These are phyloP conservation scores for Strigomonas culicis DNA, from an alignment of 208 protist species.

Conservation along the genomic window DNA sequence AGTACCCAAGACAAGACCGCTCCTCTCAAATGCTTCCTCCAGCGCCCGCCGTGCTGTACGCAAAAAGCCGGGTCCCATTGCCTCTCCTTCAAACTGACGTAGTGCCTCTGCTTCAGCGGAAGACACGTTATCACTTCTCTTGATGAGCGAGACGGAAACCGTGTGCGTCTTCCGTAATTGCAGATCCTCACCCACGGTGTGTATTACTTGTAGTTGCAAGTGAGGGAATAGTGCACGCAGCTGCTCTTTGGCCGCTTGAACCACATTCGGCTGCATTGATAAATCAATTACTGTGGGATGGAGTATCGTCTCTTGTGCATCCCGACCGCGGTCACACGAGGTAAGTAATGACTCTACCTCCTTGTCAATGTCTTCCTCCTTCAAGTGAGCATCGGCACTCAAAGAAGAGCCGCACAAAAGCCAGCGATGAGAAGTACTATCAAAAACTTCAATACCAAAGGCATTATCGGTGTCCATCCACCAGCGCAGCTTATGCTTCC, in stretches of 20 bases:
- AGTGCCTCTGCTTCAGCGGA: slow-evolving; percentile 27
- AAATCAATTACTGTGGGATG: slow-evolving; percentile 20
- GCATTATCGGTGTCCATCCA: too few relatives aligned
- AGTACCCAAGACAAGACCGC: too few relatives aligned
- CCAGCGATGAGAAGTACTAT: too few relatives aligned
- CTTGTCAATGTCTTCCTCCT: too few relatives aligned
- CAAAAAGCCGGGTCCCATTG: slow-evolving; percentile 28
- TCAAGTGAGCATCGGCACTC: too few relatives aligned
- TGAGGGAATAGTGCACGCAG: slow-evolving; percentile 31
- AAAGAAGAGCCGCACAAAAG: too few relatives aligned
- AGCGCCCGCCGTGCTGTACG: slow-evolving; percentile 13
- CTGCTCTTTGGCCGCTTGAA: not conserved
- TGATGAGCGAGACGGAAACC: slow-evolving; percentile 35
- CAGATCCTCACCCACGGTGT: slow-evolving; percentile 61
- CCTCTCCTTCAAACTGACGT: slow-evolving; percentile 49
- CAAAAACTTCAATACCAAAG: too few relatives aligned
- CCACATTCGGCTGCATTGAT: not conserved
- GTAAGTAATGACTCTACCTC: too few relatives aligned
- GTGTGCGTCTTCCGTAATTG: slow-evolving; percentile 57
- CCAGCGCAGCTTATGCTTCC: too few relatives aligned
- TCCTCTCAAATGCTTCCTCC: not conserved
- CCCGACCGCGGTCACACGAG: too few relatives aligned
- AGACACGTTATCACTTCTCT: slow-evolving; percentile 2
- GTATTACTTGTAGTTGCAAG: slow-evolving; percentile 39
- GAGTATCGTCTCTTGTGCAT: not conserved